Conservation (phyloP, 495 filamentous ascomycete genomes). For the Clohesyomyces aquaticus region DNA sequence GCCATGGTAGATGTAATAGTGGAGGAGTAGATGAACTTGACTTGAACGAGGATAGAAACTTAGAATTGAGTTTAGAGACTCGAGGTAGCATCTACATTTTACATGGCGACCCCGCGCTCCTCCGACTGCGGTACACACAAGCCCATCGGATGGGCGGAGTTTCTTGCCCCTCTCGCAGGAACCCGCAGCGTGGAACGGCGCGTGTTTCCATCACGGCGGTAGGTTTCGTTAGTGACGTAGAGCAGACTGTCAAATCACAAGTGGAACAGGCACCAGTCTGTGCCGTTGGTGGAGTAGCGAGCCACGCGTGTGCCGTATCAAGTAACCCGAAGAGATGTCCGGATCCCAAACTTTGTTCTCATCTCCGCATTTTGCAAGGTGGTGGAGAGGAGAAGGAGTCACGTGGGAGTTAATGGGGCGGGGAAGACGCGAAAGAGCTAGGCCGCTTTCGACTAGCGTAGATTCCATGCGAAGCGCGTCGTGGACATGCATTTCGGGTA, state of each 20-base stretch:
- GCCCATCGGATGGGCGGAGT: conserved; percentile 16
- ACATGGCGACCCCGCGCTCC: not conserved
- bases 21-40: not conserved
- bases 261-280: not conserved
- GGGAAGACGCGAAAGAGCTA: conserved; percentile 2
- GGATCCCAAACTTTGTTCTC: not conserved
- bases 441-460: not conserved
- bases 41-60: not conserved
- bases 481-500: not conserved
- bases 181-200: no score
- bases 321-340: not conserved
- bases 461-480: not conserved
- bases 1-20: conserved; percentile 10
- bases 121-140: not conserved
- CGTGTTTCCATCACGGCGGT: no score
- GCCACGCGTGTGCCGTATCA: not conserved
- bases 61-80: not conserved
- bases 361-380: not conserved
- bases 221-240: no score
- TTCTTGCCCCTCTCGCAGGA: no score
- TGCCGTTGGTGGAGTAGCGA: not conserved
- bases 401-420: not conserved
- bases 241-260: not conserved
- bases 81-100: no score
- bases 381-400: not conserved